Conservation (phyloP, 257 asterid species). For the Nicotiana noctiflora region DNA sequence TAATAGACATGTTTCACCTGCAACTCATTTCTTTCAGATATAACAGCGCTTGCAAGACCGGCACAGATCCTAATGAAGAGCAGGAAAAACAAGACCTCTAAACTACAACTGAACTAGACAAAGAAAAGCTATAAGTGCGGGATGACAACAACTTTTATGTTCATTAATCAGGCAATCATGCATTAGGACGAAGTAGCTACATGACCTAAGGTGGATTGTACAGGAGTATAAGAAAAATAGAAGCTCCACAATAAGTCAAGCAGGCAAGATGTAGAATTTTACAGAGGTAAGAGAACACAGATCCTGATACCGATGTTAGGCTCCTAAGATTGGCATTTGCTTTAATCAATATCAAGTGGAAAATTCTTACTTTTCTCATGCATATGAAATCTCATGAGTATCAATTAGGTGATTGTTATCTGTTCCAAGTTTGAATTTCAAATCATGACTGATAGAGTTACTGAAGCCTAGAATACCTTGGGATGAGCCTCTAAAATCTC, state of each 20-base stretch:
- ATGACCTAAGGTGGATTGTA: neutral
- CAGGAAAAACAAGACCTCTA: neutral
- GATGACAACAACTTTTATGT: neutral
- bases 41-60: neutral
- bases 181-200: neutral
- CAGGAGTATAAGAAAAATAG: neutral
- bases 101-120: neutral
- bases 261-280: no score
- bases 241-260: neutral
- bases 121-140: neutral
- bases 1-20: constrained; percentile 77
- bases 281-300: neutral
- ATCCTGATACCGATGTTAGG: neutral
- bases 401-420: neutral
- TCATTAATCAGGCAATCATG: neutral
- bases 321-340: neutral
- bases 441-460: neutral
- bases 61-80: neutral
- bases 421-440: neutral
- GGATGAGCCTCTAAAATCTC: constrained; percentile 99
- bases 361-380: neutral
- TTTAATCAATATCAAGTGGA: neutral
- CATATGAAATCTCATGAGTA: neutral
- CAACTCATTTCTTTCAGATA: constrained; percentile 12
- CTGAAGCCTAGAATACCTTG: constrained; percentile 43